These are phyloP conservation scores for Sphaceloma murrayae DNA, from an alignment of 2,329 filamentous ascomycete genomes.

Conservation along the genomic window DNA sequence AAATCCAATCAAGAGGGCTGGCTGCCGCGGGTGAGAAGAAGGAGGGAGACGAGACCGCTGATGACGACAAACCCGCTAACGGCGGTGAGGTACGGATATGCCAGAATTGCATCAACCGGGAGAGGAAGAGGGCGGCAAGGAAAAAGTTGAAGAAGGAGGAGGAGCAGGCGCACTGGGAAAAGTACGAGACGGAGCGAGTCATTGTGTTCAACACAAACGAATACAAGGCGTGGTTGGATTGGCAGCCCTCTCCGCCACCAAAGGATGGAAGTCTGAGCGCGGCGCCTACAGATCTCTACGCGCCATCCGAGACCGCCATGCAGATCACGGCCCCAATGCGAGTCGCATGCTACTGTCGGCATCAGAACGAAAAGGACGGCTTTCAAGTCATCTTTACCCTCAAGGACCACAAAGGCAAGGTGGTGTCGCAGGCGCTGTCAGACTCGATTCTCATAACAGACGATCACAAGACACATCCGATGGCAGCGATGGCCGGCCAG, in stretches of 20 bases:
- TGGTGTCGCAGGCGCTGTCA: conserved; percentile 77
- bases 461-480: conserved; percentile 78
- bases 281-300: conserved; percentile 22
- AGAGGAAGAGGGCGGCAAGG: conserved; percentile 79
- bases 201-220: conserved; percentile 89
- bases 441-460: conserved; percentile 94
- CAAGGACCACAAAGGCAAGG: conserved; percentile 65
- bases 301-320: conserved; percentile 50
- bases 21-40: conserved; percentile 32
- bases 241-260: conserved; percentile 36
- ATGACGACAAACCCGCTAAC: conserved; percentile 66
- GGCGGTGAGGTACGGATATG: conserved; percentile 94
- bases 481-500: conserved; percentile 24
- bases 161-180: conserved; percentile 79
- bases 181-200: conserved; percentile 69
- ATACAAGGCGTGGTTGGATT: conserved; percentile 48
- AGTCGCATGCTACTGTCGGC: conserved; percentile 92
- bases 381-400: conserved; percentile 93
- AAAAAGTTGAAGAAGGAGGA: conserved; percentile 92
- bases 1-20: conserved; percentile 36
- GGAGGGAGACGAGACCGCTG: conserved; percentile 43
- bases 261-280: conserved; percentile 21
- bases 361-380: conserved; percentile 86
- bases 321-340: conserved; percentile 85
- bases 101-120: conserved; percentile 77